These are phyloP conservation scores for Penicillium simplicissimum DNA, from an alignment of 495 filamentous ascomycete genomes.

Conservation along the genomic window DNA sequence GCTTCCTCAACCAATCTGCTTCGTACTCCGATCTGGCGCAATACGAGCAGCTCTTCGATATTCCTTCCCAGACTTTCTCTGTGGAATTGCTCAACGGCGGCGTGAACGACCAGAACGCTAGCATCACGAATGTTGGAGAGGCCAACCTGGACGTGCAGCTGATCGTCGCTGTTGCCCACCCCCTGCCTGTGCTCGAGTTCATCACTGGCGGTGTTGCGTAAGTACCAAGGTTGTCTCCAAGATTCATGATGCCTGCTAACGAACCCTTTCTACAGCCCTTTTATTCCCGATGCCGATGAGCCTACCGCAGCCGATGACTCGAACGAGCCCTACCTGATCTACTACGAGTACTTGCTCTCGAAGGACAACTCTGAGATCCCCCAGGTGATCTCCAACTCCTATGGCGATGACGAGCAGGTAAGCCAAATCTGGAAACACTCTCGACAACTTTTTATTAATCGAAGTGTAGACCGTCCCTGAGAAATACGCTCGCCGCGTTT, in stretches of 20 bases:
- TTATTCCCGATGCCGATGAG: conserved; percentile 59
- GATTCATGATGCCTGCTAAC: too few relatives aligned
- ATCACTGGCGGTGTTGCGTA: conserved; percentile 60
- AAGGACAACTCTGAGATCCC: conserved; percentile 59
- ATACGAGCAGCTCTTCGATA: conserved; percentile 34
- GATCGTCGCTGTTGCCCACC: conserved; percentile 54
- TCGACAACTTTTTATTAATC: neutral
- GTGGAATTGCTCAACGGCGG: conserved; percentile 57
- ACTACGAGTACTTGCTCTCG: conserved; percentile 57
- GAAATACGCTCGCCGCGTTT: conserved; percentile 64
- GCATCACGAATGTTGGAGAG: conserved; percentile 47
- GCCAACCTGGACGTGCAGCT: conserved; percentile 73
- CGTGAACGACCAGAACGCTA: conserved; percentile 47
- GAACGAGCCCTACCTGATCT: conserved; percentile 71
- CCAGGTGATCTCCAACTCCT: conserved; percentile 67
- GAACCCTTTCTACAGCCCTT: conserved; percentile 32
- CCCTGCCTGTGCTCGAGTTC: conserved; percentile 60
- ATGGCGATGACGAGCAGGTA: conserved; percentile 66
- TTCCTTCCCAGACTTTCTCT: conserved; percentile 55
- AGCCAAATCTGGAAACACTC: neutral
- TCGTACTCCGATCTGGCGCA: conserved; percentile 36
- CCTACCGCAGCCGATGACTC: conserved; percentile 44
- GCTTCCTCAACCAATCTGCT: conserved; percentile 54
- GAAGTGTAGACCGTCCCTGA: conserved; percentile 58
- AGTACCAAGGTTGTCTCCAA: neutral